Conservation (phyloP, 768 basidiomycete genomes). For the Galerina marginata region DNA sequence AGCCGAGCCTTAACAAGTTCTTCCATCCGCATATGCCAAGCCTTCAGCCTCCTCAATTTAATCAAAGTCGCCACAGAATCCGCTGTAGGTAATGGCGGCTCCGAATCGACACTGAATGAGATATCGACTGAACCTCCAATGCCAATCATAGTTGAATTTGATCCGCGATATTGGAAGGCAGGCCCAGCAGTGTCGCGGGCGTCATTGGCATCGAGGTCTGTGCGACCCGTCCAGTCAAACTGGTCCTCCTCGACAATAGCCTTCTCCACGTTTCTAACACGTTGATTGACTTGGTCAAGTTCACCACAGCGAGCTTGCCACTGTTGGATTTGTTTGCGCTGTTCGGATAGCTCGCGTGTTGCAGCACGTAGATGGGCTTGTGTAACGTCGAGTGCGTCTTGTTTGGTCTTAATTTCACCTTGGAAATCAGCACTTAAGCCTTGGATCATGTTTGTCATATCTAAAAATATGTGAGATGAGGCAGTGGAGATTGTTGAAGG, state of each 20-base stretch:
- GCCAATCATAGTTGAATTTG: constrained; percentile 68
- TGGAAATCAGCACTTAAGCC: constrained; percentile 79
- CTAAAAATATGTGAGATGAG: constrained; percentile 39
- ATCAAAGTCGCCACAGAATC: constrained; percentile 69
- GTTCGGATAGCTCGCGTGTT: constrained; percentile 89
- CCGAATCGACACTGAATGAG: constrained; percentile 67
- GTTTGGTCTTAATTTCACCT: constrained; percentile 83
- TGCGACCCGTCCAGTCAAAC: constrained; percentile 91
- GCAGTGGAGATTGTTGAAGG: not conserved
- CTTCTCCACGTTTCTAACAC: constrained; percentile 82
- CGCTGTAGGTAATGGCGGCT: constrained; percentile 69
- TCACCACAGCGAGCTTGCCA: constrained; percentile 79
- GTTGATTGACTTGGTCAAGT: constrained; percentile 81
- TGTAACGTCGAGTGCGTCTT: constrained; percentile 85
- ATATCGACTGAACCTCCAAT: constrained; percentile 70
- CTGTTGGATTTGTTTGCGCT: constrained; percentile 80
- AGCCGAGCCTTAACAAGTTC: constrained; percentile 74
- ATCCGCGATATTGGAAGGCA: constrained; percentile 75
- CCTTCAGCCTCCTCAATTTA: constrained; percentile 72
- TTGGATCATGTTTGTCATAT: constrained; percentile 87
- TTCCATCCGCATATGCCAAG: constrained; percentile 86
- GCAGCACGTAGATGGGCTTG: constrained; percentile 88
- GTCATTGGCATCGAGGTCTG: constrained; percentile 46
- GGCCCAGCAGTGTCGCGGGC: constrained; percentile 52
- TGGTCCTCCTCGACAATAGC: constrained; percentile 78